Evolutionary conservation across 768 basidiomycete species (phyloP).

Genomic region (Lactarius evosmus): DNA sequence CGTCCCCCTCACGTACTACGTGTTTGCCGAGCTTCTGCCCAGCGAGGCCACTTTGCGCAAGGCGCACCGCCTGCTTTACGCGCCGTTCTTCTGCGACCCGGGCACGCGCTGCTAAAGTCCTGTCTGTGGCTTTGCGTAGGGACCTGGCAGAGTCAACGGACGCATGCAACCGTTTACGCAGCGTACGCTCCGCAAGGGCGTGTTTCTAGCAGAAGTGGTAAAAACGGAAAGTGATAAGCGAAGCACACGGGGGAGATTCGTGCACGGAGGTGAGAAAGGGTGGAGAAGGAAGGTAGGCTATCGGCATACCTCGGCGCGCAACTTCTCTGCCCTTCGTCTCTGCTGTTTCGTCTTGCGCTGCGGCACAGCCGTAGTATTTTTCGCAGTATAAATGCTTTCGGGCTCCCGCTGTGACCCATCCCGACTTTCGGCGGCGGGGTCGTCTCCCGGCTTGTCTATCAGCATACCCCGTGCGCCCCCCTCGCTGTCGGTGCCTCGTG

Average conservation of each 20-base stretch:
- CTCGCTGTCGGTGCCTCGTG: constrained; percentile 36
- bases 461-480: constrained; percentile 61
- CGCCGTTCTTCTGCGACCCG: constrained; percentile 41
- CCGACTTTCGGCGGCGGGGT: constrained; percentile 29
- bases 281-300: background rate
- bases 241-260: too few relatives aligned
- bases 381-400: constrained; percentile 32
- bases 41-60: constrained; percentile 57
- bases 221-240: background rate
- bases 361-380: constrained; percentile 39
- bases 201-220: constrained; percentile 52
- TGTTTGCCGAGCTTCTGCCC: constrained; percentile 82
- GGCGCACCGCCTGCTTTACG: constrained; percentile 44
- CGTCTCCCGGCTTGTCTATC: constrained; percentile 48
- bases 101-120: constrained; percentile 40
- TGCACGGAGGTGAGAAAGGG: too few relatives aligned
- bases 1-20: constrained; percentile 58
- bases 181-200: constrained; percentile 53
- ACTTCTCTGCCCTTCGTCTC: constrained; percentile 59
- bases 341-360: constrained; percentile 63
- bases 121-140: constrained; percentile 45
- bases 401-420: constrained; percentile 24
- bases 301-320: constrained; percentile 57
- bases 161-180: constrained; percentile 58
- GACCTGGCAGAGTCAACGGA: constrained; percentile 55